Conservation (phyloP, 495 filamentous ascomycete species). For the Sabuloglossum arenarium region DNA sequence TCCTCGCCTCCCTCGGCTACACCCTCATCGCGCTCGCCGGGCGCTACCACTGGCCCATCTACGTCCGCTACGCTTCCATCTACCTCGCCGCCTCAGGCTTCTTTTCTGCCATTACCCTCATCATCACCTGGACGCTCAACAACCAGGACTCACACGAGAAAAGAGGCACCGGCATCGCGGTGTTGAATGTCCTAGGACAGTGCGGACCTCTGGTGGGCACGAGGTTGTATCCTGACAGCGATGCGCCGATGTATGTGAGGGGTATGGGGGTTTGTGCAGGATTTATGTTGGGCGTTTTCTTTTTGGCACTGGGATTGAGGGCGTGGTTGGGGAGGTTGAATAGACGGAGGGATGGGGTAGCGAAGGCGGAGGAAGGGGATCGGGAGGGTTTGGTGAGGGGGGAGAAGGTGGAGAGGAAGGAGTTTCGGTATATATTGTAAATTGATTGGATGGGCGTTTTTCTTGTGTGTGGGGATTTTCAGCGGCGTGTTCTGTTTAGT, state of each 20-base stretch:
- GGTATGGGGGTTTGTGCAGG: constrained; percentile 36
- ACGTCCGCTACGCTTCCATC: constrained; percentile 30
- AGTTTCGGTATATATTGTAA: not conserved
- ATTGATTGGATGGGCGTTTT: too few relatives aligned
- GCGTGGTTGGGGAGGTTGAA: constrained; percentile 25
- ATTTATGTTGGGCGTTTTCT: constrained; percentile 31
- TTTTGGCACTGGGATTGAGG: constrained; percentile 27
- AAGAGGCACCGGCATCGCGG: constrained; percentile 34
- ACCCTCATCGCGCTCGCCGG: constrained; percentile 29
- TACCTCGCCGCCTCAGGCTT: constrained; percentile 38
- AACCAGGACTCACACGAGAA: constrained; percentile 31
- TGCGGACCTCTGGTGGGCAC: constrained; percentile 41
- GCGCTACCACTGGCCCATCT: not conserved
- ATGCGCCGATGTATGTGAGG: constrained; percentile 35
- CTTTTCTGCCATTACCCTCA: constrained; percentile 38
- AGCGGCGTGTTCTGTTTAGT: too few relatives aligned
- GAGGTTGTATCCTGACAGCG: constrained; percentile 32
- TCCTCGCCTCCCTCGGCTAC: constrained; percentile 39
- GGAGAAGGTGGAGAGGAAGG: not conserved
- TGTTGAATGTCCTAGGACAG: constrained; percentile 40
- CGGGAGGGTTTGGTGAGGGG: not conserved
- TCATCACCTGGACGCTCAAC: constrained; percentile 46
- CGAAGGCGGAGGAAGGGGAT: not conserved
- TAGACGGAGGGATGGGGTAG: constrained; percentile 14
- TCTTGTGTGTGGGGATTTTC: too few relatives aligned